Base-by-base conservation (phyloP, 306 rosid genomes). In the Vicia faba region DNA sequence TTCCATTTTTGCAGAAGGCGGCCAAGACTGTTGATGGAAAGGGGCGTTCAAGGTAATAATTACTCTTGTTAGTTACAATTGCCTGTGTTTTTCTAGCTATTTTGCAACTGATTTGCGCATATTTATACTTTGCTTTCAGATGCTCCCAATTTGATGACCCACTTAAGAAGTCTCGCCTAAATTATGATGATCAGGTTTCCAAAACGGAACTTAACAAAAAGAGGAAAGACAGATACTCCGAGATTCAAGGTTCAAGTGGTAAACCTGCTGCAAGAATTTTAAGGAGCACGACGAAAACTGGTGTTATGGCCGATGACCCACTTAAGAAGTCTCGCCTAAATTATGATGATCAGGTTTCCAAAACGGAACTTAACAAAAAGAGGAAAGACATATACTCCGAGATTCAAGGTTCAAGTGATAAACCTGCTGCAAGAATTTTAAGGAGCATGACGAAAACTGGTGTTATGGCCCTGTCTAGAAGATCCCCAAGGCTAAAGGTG, bases 1-100 rank as follows among this genome's bases (percentile, higher is more conserved):
- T 73, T 59, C 41, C 38, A 5, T 61, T 57, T 73, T 75, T 76
- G 61, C 89, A 85, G 91, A 89, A 78, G 75, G 80, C 26, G 51
- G 70, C 79, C 84, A 83, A 78, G 75, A 60, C 67, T 66, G 67
- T 72, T 28, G 43, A 60, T 57, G 81, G 83, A 71, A 80, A 68
- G 80, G 82, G 82, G 79, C 79, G 73, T 78, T 82, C 88, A 67
- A 79, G 71, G 96, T 87, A 89, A 76, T 87, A 89, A 76, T 35
- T 62, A 49, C 74, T 70, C 64, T 59, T 43, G 68, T 70, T 18
- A 46, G 20, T 54, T 41, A 64, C 29, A 43, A 35, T 55, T 74
- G 69, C 65, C 7, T 23, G 19, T 49, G 31, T 48, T 54, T 40
- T 40, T 49, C 48, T 44, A 71, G 35, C 63, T 68, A 51, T 61